Percentiles rank a stretch among this genome's conserved stretches.
These are phyloP conservation scores for Sphenostylis stenocarpa DNA, from an alignment of 306 rosid species.

Conservation along the genomic window DNA sequence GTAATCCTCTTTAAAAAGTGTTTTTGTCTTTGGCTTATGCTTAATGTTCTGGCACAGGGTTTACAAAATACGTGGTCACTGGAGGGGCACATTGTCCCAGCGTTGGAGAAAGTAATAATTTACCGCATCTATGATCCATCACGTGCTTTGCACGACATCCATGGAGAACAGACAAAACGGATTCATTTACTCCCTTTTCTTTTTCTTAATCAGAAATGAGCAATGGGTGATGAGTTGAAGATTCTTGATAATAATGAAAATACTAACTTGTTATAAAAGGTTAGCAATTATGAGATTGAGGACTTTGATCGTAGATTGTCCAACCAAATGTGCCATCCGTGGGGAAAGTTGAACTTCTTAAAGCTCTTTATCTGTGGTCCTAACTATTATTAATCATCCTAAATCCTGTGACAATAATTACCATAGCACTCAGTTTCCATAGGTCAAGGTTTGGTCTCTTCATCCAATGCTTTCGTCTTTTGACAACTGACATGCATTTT, in stretches of 20 bases:
- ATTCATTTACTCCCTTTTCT: slow-evolving; percentile 9
- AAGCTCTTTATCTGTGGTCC: slow-evolving; percentile 40
- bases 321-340: slow-evolving; percentile 22
- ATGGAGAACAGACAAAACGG: slow-evolving; percentile 49
- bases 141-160: slow-evolving; percentile 66
- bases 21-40: slow-evolving; percentile 36
- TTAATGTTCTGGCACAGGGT: slow-evolving; percentile 16
- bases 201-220: slow-evolving; percentile 44
- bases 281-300: slow-evolving; percentile 29
- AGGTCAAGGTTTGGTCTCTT: slow-evolving; percentile 34
- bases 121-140: slow-evolving; percentile 46
- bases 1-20: slow-evolving; percentile 8
- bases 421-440: slow-evolving; percentile 28
- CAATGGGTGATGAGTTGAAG: slow-evolving; percentile 37
- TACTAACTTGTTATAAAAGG: slow-evolving; percentile 21
- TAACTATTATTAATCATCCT: slow-evolving; percentile 30
- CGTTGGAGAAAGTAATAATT: slow-evolving; percentile 25
- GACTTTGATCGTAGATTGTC: slow-evolving; percentile 31
- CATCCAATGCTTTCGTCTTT: slow-evolving; percentile 12
- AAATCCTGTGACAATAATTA: slow-evolving; percentile 37
- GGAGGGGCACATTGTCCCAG: slow-evolving; percentile 54
- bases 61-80: slow-evolving; percentile 28
- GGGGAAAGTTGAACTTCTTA: slow-evolving; percentile 18
- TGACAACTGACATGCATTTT: slow-evolving; percentile 5
- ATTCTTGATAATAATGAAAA: slow-evolving; percentile 38